Conservation (phyloP, 108 stramenopile genomes). For the Skeletonema costatum region DNA sequence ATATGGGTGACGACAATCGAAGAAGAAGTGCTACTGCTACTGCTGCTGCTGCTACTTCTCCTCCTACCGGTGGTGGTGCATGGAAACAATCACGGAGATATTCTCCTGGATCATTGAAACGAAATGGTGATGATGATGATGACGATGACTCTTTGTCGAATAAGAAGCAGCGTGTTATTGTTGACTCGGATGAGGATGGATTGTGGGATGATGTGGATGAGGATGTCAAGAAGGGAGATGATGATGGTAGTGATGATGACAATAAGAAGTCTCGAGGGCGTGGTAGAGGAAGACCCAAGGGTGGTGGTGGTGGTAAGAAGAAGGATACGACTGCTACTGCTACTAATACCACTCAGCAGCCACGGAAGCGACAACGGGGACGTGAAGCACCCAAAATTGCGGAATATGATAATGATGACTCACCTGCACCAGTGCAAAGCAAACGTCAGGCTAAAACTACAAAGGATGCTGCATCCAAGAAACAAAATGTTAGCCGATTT, state of each 20-base stretch:
- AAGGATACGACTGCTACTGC: background rate
- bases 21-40: background rate
- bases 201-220: constrained; percentile 46
- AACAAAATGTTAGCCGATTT: constrained; percentile 2
- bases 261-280: constrained; percentile 1
- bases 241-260: constrained; percentile 14
- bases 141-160: constrained; percentile 8
- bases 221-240: constrained; percentile 8
- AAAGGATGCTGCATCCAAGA: background rate
- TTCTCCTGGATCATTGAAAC: background rate
- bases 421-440: background rate
- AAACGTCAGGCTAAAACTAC: background rate
- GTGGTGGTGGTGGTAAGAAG: background rate
- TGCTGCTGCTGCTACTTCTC: background rate
- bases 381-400: background rate
- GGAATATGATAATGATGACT: background rate
- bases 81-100: constrained; percentile 4
- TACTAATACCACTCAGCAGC: background rate
- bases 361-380: background rate
- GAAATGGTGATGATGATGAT: constrained; percentile 6
- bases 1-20: constrained; percentile 17
- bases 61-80: background rate
- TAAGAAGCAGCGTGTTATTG: background rate
- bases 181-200: constrained; percentile 32
- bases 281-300: constrained; percentile 5